These are phyloP conservation scores for Colletotrichum zoysiae DNA, from an alignment of 2,329 filamentous ascomycete genomes.

Conservation along the genomic window DNA sequence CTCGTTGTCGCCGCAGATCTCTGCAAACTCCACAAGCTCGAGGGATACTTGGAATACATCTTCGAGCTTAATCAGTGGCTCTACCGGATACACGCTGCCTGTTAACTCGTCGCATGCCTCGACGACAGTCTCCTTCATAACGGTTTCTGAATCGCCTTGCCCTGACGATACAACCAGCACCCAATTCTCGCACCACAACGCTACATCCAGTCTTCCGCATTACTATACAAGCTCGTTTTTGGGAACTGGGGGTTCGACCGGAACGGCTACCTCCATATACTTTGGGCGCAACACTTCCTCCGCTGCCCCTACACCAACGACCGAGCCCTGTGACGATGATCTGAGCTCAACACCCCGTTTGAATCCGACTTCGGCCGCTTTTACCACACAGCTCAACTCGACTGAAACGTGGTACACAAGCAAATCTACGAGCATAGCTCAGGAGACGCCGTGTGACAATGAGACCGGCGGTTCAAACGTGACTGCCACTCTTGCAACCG, in stretches of 20 bases:
- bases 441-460: not conserved
- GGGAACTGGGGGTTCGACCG: not conserved
- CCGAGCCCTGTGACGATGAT: slow-evolving; percentile 31
- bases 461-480: not conserved
- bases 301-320: slow-evolving; percentile 4
- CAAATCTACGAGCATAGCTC: not conserved
- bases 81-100: slow-evolving; percentile 7
- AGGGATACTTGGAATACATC: slow-evolving; percentile 11
- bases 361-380: not conserved
- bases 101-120: slow-evolving; percentile 5
- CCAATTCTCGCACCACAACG: slow-evolving; percentile 6
- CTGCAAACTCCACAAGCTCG: slow-evolving; percentile 16
- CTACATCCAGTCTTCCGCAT: not conserved
- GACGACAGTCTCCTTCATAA: not conserved
- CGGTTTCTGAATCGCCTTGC: slow-evolving; percentile 15
- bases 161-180: not conserved
- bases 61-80: not conserved
- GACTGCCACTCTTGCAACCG: not conserved
- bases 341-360: not conserved
- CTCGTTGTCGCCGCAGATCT: not conserved
- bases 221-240: not conserved
- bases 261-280: not conserved
- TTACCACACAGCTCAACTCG: slow-evolving; percentile 9
- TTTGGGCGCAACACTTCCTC: slow-evolving; percentile 14
- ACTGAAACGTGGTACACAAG: not conserved